These are phyloP conservation scores for Inosperma sp. DNA, from an alignment of 768 basidiomycete species.

Conservation along the genomic window DNA sequence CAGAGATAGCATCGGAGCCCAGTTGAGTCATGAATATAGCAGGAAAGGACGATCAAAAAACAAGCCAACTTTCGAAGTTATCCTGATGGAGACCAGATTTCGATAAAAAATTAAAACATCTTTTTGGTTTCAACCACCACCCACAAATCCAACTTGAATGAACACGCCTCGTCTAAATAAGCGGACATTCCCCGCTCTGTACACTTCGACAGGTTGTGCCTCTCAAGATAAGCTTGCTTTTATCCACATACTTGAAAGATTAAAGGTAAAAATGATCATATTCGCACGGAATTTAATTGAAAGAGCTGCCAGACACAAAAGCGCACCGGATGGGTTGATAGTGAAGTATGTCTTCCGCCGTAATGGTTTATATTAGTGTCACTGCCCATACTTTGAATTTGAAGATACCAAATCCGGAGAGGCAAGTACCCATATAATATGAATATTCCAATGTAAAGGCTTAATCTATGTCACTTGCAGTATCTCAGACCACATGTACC, in stretches of 20 bases:
- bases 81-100: too few species aligned
- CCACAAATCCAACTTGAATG: too few species aligned
- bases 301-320: slow-evolving; percentile 70
- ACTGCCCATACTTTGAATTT: neutral
- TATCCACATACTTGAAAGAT: slow-evolving; percentile 80
- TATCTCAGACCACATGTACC: slow-evolving; percentile 96
- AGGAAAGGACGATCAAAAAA: too few species aligned
- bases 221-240: slow-evolving; percentile 77
- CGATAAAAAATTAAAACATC: too few species aligned
- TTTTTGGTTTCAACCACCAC: too few species aligned
- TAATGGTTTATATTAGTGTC: neutral
- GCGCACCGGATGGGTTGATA: slow-evolving; percentile 90
- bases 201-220: slow-evolving; percentile 46
- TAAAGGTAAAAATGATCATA: slow-evolving; percentile 66
- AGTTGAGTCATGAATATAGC: too few species aligned
- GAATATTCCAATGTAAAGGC: neutral
- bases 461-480: slow-evolving; percentile 34
- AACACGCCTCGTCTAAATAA: too few species aligned
- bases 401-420: slow-evolving; percentile 81
- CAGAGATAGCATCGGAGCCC: too few species aligned
- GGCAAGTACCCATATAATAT: slow-evolving; percentile 40
- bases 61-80: too few species aligned
- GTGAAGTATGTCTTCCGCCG: slow-evolving; percentile 67
- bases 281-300: neutral
- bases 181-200: slow-evolving; percentile 58